Percentiles rank a stretch among this genome's conserved stretches.
Conservation (phyloP, 139 green algal species). For the Chlorella vulgaris region DNA sequence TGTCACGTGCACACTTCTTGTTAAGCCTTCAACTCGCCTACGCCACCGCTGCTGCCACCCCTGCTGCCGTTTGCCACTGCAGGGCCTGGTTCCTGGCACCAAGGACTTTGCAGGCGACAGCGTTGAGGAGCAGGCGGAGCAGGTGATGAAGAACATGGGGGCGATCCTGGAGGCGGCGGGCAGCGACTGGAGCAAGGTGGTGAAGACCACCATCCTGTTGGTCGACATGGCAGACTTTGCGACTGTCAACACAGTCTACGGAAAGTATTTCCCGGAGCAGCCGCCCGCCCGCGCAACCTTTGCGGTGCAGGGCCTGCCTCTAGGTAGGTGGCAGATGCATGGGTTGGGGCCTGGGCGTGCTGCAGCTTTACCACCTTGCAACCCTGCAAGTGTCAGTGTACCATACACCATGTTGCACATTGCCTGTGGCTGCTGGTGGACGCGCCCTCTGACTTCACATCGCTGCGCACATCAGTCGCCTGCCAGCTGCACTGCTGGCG, state of each 20-base stretch:
- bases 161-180: slow-evolving; percentile 89
- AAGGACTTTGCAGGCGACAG: slow-evolving; percentile 83
- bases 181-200: slow-evolving; percentile 79
- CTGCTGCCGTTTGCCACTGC: not conserved
- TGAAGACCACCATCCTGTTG: slow-evolving; percentile 96
- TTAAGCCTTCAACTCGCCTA: too few relatives aligned
- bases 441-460: too few relatives aligned
- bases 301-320: slow-evolving; percentile 88
- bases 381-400: too few relatives aligned
- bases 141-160: slow-evolving; percentile 92
- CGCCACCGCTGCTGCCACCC: too few relatives aligned
- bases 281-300: slow-evolving; percentile 87
- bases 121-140: slow-evolving; percentile 83
- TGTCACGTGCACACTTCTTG: too few relatives aligned
- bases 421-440: too few relatives aligned
- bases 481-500: not conserved
- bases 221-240: slow-evolving; percentile 92
- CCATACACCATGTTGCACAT: too few relatives aligned
- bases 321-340: slow-evolving; percentile 48
- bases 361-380: too few relatives aligned
- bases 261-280: slow-evolving; percentile 81
- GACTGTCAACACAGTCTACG: slow-evolving; percentile 91
- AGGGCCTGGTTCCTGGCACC: slow-evolving; percentile 52
- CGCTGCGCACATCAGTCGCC: not conserved
- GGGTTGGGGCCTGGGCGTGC: too few relatives aligned